These are phyloP conservation scores for Leishmania braziliensis DNA, from an alignment of 208 protist species.

Conservation along the genomic window DNA sequence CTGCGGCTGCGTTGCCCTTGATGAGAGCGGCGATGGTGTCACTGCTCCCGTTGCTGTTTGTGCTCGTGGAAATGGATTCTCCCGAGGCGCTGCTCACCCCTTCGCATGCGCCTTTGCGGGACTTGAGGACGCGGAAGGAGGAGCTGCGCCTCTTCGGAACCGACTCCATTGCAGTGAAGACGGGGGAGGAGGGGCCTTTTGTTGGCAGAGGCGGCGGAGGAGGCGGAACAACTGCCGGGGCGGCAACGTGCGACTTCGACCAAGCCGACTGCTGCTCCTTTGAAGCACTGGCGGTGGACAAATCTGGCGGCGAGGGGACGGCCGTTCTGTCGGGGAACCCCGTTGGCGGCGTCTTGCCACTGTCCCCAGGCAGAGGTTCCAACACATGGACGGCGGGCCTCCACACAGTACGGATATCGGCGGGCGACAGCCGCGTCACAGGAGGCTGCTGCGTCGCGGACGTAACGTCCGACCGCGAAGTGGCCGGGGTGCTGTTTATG, in stretches of 20 bases:
- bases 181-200: neutral
- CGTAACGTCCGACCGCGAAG: neutral
- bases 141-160: slow-evolving; percentile 8
- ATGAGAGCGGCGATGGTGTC: neutral
- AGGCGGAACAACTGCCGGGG: neutral
- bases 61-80: neutral
- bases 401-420: neutral
- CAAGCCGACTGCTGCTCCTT: neutral
- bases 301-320: neutral
- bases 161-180: slow-evolving; percentile 29
- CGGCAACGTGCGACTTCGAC: neutral
- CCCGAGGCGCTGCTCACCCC: neutral
- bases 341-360: neutral
- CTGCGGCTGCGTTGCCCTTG: neutral
- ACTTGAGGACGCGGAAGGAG: slow-evolving; percentile 11
- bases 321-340: neutral
- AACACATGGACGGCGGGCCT: neutral
- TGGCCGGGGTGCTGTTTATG: neutral
- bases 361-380: neutral
- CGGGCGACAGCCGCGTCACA: neutral
- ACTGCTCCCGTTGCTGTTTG: neutral
- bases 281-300: neutral
- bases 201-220: slow-evolving; percentile 3
- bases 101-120: neutral
- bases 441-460: neutral